Percentiles rank a stretch among this genome's conserved stretches.
phyloP scores from a whole-genome alignment of 2,329 filamentous ascomycete species.

The Fusarium hostae region DNA sequence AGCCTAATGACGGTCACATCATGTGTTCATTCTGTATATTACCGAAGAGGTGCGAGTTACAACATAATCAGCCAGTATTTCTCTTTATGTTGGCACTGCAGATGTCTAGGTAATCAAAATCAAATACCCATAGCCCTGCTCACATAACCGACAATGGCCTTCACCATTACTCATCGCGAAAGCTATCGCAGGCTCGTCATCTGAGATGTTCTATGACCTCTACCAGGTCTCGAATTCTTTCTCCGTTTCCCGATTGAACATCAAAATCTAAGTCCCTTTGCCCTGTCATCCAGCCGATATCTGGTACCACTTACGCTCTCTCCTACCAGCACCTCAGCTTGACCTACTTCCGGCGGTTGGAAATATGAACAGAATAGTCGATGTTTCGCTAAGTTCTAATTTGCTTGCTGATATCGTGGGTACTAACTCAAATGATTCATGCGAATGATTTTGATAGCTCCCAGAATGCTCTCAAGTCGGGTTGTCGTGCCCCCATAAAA shows the following conservation, averaged over 20 bases:
- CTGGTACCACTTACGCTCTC: not conserved
- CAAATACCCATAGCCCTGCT: not conserved
- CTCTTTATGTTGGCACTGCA: not conserved
- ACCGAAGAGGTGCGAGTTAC: not conserved
- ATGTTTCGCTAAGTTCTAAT: rapidly evolving
- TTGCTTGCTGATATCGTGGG: not conserved
- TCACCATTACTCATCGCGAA: not conserved
- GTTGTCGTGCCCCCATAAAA: not conserved
- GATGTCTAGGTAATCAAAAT: not conserved
- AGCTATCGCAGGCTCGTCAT: rapidly evolving
- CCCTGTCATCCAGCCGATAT: too few species aligned
- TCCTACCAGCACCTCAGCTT: not conserved
- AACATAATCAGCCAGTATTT: rapidly evolving
- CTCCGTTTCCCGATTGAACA: not conserved
- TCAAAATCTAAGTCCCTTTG: not conserved
- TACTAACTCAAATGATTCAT: too few species aligned
- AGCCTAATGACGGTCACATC: not conserved
- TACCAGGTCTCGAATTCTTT: too few species aligned
- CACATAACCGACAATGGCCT: not conserved
- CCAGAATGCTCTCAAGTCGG: not conserved
- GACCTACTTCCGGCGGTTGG: not conserved
- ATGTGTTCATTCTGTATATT: not conserved
- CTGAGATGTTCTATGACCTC: rapidly evolving
- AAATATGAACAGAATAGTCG: not conserved
- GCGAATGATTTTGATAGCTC: not conserved